phyloP scores from a whole-genome alignment of 2,329 filamentous ascomycete genomes.

The Raffaelea ambrosiae region DNA sequence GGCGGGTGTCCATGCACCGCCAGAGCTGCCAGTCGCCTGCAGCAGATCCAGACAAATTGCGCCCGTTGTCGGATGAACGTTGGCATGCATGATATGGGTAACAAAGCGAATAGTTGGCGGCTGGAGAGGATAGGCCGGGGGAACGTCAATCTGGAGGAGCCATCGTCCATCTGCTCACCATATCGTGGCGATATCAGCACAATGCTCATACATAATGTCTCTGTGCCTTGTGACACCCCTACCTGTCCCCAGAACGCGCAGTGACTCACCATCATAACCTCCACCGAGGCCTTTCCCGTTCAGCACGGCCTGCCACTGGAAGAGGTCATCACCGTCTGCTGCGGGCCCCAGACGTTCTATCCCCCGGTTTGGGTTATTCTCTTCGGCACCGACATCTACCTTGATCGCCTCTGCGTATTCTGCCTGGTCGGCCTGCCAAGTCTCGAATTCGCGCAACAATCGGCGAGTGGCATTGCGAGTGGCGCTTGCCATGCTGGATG shows the following conservation, averaged over 20 bases:
- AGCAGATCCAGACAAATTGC: slow-evolving; percentile 93
- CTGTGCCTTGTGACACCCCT: too few species aligned
- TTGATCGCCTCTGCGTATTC: slow-evolving; percentile 25
- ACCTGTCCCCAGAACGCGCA: too few species aligned
- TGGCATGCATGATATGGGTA: slow-evolving; percentile 82
- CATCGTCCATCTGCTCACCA: slow-evolving; percentile 69
- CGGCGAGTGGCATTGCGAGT: slow-evolving; percentile 44
- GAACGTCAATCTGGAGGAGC: slow-evolving; percentile 71
- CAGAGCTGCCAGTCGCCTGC: slow-evolving; percentile 31
- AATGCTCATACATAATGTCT: too few species aligned
- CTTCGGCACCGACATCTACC: background rate
- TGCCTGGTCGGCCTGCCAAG: slow-evolving; percentile 39
- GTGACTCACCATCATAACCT: slow-evolving; percentile 45
- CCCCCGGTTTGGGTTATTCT: slow-evolving; percentile 22
- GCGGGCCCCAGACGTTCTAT: slow-evolving; percentile 51
- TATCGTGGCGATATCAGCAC: background rate
- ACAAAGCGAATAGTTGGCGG: slow-evolving; percentile 73
- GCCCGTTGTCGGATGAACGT: slow-evolving; percentile 61
- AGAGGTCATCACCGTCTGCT: slow-evolving; percentile 43
- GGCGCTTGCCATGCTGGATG: slow-evolving; percentile 17
- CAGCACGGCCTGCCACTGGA: slow-evolving; percentile 52
- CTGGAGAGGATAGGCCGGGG: slow-evolving; percentile 66
- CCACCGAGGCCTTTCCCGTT: slow-evolving; percentile 46
- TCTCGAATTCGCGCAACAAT: slow-evolving; percentile 49
- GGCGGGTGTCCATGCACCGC: slow-evolving; percentile 65